These are phyloP conservation scores for Tricholoma furcatifolium DNA, from an alignment of 768 basidiomycete genomes.

Conservation along the genomic window DNA sequence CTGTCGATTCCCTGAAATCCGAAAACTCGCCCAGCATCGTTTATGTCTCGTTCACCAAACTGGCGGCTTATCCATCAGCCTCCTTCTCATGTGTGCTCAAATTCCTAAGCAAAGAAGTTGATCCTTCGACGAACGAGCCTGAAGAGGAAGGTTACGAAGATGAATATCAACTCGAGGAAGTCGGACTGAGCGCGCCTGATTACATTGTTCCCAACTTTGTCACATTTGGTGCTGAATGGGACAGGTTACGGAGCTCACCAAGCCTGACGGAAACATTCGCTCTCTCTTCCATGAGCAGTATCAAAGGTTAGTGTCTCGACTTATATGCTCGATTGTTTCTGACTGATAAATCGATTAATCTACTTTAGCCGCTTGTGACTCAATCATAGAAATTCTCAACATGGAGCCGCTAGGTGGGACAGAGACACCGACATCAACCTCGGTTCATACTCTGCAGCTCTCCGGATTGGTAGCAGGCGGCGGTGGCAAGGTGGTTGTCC, in stretches of 20 bases:
- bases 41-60: slow-evolving; percentile 93
- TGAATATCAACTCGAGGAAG: slow-evolving; percentile 96
- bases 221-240: slow-evolving; percentile 95
- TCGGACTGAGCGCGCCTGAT: slow-evolving; percentile 91
- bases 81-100: slow-evolving; percentile 92
- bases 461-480: slow-evolving; percentile 90
- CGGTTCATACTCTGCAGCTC: slow-evolving; percentile 92
- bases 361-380: slow-evolving; percentile 85
- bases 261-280: slow-evolving; percentile 91
- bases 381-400: slow-evolving; percentile 91
- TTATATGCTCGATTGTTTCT: slow-evolving; percentile 5
- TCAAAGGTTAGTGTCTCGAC: slow-evolving; percentile 69
- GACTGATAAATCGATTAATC: slow-evolving; percentile 16
- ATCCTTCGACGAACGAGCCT: slow-evolving; percentile 91
- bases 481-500: slow-evolving; percentile 92
- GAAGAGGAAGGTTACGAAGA: slow-evolving; percentile 99
- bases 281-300: slow-evolving; percentile 85
- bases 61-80: slow-evolving; percentile 71
- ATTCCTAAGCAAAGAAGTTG: slow-evolving; percentile 96
- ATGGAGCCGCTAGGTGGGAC: slow-evolving; percentile 97
- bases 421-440: slow-evolving; percentile 74
- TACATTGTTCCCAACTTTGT: slow-evolving; percentile 96
- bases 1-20: slow-evolving; percentile 66
- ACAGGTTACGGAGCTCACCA: slow-evolving; percentile 76
- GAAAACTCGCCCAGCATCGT: slow-evolving; percentile 78